Conservation (phyloP, 176 grass and related monocot species). For the Canna indica region DNA sequence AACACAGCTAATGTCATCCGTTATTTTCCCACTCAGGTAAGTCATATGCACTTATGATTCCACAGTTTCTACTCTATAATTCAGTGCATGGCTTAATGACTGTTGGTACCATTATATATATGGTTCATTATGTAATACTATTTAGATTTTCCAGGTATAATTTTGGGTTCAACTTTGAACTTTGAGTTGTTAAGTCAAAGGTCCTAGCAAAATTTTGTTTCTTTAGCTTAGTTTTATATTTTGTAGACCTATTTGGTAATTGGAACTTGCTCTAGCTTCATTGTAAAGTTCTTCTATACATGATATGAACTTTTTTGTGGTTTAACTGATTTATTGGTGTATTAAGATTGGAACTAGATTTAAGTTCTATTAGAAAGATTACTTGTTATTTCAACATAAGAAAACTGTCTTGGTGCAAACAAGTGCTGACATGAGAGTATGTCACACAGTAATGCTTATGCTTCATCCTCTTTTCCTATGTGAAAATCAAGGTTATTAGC, state of each 20-base stretch:
- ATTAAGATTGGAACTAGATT: neutral
- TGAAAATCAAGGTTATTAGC: neutral
- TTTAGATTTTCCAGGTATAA: neutral
- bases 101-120: too few relatives aligned
- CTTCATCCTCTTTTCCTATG: neutral
- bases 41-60: neutral
- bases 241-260: neutral
- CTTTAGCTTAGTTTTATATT: neutral
- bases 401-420: neutral
- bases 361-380: neutral
- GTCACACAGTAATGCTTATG: neutral
- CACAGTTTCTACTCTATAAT: neutral
- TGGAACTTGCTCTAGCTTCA: too few relatives aligned
- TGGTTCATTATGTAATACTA: too few relatives aligned
- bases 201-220: neutral
- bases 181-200: neutral
- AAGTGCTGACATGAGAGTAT: neutral
- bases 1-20: constrained; percentile 90
- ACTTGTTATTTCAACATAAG: neutral
- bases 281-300: too few relatives aligned
- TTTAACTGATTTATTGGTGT: neutral
- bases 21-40: constrained; percentile 94
- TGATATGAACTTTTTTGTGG: neutral
- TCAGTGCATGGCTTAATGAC: neutral
- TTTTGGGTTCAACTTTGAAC: too few relatives aligned